Conservation (phyloP, 2,329 filamentous ascomycete genomes). For the Tolypocladium nubicola region DNA sequence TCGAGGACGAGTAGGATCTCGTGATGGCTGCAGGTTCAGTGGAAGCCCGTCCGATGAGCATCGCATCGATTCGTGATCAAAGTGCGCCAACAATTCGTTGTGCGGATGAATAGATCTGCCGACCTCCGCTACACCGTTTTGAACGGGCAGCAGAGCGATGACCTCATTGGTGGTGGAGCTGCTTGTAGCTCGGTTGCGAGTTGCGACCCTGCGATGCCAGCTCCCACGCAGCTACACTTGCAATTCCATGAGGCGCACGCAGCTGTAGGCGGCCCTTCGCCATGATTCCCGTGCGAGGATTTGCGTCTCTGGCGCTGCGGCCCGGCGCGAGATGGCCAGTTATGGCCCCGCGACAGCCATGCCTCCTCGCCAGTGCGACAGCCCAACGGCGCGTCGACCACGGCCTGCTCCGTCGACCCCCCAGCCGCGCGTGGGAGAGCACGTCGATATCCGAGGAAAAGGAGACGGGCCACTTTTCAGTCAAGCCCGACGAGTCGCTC, state of each 20-base stretch:
- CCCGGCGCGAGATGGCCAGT: background rate
- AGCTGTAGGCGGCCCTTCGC: slow-evolving; percentile 2
- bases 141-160: slow-evolving; percentile 1
- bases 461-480: slow-evolving; percentile 72
- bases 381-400: background rate
- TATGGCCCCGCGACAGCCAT: background rate
- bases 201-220: background rate
- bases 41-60: background rate
- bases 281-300: slow-evolving; percentile 18
- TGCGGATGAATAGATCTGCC: slow-evolving; percentile 16
- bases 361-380: slow-evolving; percentile 3
- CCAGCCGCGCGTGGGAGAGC: slow-evolving; percentile 1
- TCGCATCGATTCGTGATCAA: background rate
- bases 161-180: slow-evolving; percentile 9
- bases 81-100: background rate
- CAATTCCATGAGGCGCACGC: slow-evolving; percentile 5
- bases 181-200: background rate
- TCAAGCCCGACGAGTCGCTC: slow-evolving; percentile 66
- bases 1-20: background rate
- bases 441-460: slow-evolving; percentile 35
- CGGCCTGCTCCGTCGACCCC: background rate
- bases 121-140: slow-evolving; percentile 5
- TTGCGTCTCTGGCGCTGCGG: slow-evolving; percentile 11
- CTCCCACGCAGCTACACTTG: background rate
- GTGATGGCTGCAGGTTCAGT: background rate